A percentile compares a stretch with the other conserved stretches of the same genome.
These are phyloP conservation scores for Tilletiaria anomala DNA, from an alignment of 1,284 basidiomycete genomes.

Conservation along the genomic window DNA sequence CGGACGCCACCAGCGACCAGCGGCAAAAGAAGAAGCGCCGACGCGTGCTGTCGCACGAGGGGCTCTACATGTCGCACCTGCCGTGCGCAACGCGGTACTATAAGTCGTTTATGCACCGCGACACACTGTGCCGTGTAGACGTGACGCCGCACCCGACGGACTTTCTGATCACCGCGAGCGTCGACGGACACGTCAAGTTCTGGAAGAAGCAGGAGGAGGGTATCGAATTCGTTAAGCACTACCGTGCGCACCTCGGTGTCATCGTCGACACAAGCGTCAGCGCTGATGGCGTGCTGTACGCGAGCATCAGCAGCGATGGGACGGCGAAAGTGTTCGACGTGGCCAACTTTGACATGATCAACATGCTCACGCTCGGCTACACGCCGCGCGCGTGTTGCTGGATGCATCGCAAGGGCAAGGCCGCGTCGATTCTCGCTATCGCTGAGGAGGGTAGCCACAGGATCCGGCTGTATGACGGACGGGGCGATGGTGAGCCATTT, in stretches of 20 bases:
- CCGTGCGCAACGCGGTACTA: conserved; percentile 85
- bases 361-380: conserved; percentile 80
- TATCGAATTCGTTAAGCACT: conserved; percentile 41
- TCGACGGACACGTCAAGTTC: conserved; percentile 88
- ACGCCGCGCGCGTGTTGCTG: conserved; percentile 76
- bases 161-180: conserved; percentile 82
- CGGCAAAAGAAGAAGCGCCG: conserved; percentile 1
- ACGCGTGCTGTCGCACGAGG: conserved; percentile 57
- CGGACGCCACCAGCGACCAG: neutral
- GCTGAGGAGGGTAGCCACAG: conserved; percentile 61
- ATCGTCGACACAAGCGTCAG: conserved; percentile 71
- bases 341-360: conserved; percentile 97
- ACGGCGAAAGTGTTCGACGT: conserved; percentile 88
- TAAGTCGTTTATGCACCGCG: conserved; percentile 97
- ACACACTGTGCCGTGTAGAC: conserved; percentile 71
- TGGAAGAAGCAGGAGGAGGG: conserved; percentile 68
- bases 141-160: conserved; percentile 40
- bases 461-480: conserved; percentile 81
- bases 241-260: conserved; percentile 68
- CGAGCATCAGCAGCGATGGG: conserved; percentile 48
- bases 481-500: conserved; percentile 64
- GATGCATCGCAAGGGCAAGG: conserved; percentile 78
- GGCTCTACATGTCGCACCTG: conserved; percentile 75
- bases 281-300: conserved; percentile 80
- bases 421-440: conserved; percentile 72